Evolutionary conservation across 805 yeast species (phyloP).

Genomic region (Pichia nakasei): DNA sequence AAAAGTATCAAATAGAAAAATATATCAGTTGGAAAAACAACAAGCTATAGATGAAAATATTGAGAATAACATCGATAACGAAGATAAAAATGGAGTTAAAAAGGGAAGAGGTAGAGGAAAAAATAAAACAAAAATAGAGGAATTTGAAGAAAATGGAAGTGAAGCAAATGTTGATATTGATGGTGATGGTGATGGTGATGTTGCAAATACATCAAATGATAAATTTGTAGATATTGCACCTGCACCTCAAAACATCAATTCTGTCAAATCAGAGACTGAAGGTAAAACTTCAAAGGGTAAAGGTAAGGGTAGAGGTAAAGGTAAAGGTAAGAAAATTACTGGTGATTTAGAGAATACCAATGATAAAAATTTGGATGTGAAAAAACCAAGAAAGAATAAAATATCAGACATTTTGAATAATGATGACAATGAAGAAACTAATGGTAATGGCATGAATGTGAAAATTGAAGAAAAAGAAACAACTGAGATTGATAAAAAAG

Average conservation of each 20-base stretch:
- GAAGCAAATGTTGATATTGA: not conserved
- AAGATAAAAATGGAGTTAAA: not conserved
- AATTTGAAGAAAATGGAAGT: not conserved
- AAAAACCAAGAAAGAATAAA: not conserved
- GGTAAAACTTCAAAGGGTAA: not conserved
- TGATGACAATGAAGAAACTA: not conserved
- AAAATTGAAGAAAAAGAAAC: not conserved
- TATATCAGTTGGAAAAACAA: slow-evolving; percentile 21
- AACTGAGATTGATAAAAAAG: not conserved
- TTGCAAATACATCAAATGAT: too few relatives aligned
- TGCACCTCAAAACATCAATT: slow-evolving; percentile 1
- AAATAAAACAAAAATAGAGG: not conserved
- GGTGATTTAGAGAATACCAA: not conserved
- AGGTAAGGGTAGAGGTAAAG: not conserved
- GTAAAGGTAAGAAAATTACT: not conserved
- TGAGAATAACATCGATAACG: too few relatives aligned
- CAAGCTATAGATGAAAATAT: slow-evolving; percentile 4
- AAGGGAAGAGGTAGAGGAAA: not conserved
- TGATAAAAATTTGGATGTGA: not conserved
- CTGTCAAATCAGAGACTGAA: not conserved
- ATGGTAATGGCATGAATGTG: not conserved
- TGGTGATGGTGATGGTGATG: not conserved
- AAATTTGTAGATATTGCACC: slow-evolving; percentile 8
- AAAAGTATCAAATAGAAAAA: slow-evolving; percentile 32
- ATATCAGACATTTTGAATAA: not conserved